Percentiles rank a stretch among this genome's conserved stretches.
These are phyloP conservation scores for Coelastrella sp. DNA, from an alignment of 139 green algal genomes.

Conservation along the genomic window DNA sequence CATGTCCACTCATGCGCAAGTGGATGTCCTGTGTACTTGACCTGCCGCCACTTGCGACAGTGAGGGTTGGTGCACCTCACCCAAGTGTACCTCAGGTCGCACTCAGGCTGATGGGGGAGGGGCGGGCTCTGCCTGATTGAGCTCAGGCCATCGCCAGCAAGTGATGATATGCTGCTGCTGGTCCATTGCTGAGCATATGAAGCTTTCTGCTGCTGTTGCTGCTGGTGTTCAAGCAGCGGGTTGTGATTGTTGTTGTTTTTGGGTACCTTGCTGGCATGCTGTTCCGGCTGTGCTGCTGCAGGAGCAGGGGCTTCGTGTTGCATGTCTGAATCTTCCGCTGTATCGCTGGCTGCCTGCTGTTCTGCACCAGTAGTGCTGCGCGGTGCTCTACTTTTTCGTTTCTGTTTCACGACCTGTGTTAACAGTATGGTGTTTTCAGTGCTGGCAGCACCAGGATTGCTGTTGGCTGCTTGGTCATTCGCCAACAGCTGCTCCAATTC, in stretches of 20 bases:
- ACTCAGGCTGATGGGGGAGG: background rate
- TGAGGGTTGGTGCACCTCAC: slow-evolving; percentile 46
- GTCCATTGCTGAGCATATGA: too few species aligned
- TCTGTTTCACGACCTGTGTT: background rate
- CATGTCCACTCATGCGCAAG: background rate
- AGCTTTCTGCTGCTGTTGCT: too few species aligned
- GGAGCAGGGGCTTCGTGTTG: background rate
- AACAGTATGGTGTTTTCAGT: background rate
- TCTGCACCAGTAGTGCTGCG: background rate
- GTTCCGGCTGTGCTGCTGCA: too few species aligned
- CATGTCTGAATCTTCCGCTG: background rate
- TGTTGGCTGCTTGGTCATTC: background rate
- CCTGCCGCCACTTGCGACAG: slow-evolving; percentile 51
- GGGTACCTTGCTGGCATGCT: too few species aligned
- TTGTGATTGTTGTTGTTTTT: too few species aligned
- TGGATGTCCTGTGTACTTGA: background rate
- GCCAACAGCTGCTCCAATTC: slow-evolving; percentile 25
- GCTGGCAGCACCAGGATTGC: background rate
- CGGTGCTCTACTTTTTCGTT: background rate
- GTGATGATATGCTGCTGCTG: too few species aligned
- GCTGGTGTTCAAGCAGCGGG: too few species aligned
- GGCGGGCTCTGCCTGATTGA: background rate
- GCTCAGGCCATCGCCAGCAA: too few species aligned
- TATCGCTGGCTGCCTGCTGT: background rate
- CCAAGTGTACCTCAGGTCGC: slow-evolving; percentile 34